A percentile compares a stretch with the other conserved stretches of the same genome.
Conservation (phyloP, 352 stramenopile species). For the Pythium dissotocum region DNA sequence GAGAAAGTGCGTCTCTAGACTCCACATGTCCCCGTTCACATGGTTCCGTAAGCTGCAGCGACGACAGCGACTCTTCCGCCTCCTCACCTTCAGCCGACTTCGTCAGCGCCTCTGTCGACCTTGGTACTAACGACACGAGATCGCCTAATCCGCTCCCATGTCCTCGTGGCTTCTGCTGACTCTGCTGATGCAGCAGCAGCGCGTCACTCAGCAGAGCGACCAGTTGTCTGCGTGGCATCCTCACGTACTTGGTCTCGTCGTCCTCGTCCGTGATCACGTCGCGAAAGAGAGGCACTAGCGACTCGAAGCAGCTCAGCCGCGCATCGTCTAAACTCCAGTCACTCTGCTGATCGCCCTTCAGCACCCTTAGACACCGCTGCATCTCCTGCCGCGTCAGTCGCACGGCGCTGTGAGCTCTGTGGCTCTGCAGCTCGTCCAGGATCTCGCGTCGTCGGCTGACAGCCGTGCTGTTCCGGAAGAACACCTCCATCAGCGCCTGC, state of each 20-base stretch:
- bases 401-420: neutral
- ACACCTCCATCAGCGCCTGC: slow-evolving; percentile 40
- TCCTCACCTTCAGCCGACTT: neutral
- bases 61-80: neutral
- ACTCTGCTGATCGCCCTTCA: neutral
- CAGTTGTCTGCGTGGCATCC: slow-evolving; percentile 42
- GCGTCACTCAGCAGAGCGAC: slow-evolving; percentile 44
- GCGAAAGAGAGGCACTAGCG: slow-evolving; percentile 48
- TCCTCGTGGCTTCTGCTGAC: neutral
- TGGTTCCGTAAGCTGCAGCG: slow-evolving; percentile 12
- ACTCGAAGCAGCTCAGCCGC: slow-evolving; percentile 50
- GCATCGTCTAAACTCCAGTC: slow-evolving; percentile 34
- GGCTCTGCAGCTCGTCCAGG: slow-evolving; percentile 16
- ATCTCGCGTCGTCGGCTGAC: slow-evolving; percentile 1
- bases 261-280: slow-evolving; percentile 35
- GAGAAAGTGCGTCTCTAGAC: slow-evolving; percentile 1
- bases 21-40: neutral
- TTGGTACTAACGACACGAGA: slow-evolving; percentile 2
- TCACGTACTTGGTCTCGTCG: slow-evolving; percentile 50
- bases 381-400: slow-evolving; percentile 21
- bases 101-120: neutral
- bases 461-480: slow-evolving; percentile 13
- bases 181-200: slow-evolving; percentile 22
- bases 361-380: slow-evolving; percentile 8
- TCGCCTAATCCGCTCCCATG: neutral